Evolutionary conservation across 1,139 yeast genomes (phyloP).

Genomic region (Blastobotrys proliferans): DNA sequence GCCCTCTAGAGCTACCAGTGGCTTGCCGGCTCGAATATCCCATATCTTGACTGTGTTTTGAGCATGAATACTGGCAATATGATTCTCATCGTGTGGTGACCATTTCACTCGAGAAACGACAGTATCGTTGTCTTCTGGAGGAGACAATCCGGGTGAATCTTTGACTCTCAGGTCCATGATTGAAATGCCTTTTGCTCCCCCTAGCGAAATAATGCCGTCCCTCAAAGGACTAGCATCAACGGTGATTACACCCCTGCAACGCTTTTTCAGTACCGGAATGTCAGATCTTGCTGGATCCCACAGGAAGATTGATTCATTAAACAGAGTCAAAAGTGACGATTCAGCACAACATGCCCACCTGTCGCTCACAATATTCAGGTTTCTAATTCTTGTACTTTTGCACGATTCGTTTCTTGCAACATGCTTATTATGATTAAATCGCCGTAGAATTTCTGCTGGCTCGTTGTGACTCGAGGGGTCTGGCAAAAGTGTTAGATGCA

Average conservation of each 20-base stretch:
- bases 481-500: slow-evolving; percentile 67
- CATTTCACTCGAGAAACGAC: slow-evolving; percentile 51
- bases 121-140: slow-evolving; percentile 38
- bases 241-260: slow-evolving; percentile 47
- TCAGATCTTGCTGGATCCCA: slow-evolving; percentile 67
- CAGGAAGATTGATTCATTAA: slow-evolving; percentile 58
- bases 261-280: slow-evolving; percentile 51
- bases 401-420: slow-evolving; percentile 26
- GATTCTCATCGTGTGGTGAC: slow-evolving; percentile 57
- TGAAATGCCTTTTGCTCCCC: slow-evolving; percentile 69
- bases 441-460: slow-evolving; percentile 66
- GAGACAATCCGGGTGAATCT: slow-evolving; percentile 39
- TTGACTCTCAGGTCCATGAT: slow-evolving; percentile 58
- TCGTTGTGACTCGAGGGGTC: slow-evolving; percentile 43
- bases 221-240: slow-evolving; percentile 49
- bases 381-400: slow-evolving; percentile 36
- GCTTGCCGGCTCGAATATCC: slow-evolving; percentile 61
- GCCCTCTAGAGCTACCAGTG: slow-evolving; percentile 45
- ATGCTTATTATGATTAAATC: slow-evolving; percentile 71
- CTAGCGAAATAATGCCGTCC: slow-evolving; percentile 55
- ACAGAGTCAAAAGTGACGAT: slow-evolving; percentile 51
- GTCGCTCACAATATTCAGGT: slow-evolving; percentile 37
- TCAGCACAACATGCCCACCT: slow-evolving; percentile 42
- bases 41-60: slow-evolving; percentile 62
- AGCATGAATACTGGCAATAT: slow-evolving; percentile 63